These are phyloP conservation scores for Lupinus albus DNA, from an alignment of 306 rosid species.

Conservation along the genomic window DNA sequence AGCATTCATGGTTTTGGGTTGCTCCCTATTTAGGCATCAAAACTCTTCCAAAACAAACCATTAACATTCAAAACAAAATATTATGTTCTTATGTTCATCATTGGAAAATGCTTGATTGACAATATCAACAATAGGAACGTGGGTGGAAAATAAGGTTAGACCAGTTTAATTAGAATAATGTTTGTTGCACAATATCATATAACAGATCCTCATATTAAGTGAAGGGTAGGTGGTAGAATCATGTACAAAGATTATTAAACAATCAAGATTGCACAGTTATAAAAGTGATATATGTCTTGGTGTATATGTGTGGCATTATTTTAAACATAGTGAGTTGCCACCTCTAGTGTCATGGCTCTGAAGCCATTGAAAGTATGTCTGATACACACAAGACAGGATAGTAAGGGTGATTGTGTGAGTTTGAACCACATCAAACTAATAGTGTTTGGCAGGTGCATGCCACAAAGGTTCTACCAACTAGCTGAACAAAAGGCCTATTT, in stretches of 20 bases:
- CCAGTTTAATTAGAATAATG: neutral
- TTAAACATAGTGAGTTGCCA: too few species aligned
- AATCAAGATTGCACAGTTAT: too few species aligned
- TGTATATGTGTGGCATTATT: too few species aligned
- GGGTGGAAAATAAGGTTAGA: neutral
- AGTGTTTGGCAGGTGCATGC: too few species aligned
- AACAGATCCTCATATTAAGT: neutral
- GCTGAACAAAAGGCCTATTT: neutral
- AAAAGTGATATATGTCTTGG: too few species aligned
- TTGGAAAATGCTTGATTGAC: too few species aligned
- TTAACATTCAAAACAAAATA: too few species aligned
- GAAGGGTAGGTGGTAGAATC: too few species aligned
- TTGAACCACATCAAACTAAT: neutral
- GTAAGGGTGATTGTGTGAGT: neutral
- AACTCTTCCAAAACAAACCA: neutral
- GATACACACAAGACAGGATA: neutral
- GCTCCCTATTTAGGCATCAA: neutral
- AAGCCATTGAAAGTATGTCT: neutral
- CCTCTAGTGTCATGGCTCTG: too few species aligned
- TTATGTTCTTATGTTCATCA: too few species aligned
- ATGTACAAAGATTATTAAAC: too few species aligned
- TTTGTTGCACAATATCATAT: neutral
- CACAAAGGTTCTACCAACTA: neutral
- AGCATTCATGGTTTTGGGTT: neutral
- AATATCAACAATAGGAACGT: neutral